phyloP scores from a whole-genome alignment of 1,284 basidiomycete species.

The Sutorius eximius region DNA sequence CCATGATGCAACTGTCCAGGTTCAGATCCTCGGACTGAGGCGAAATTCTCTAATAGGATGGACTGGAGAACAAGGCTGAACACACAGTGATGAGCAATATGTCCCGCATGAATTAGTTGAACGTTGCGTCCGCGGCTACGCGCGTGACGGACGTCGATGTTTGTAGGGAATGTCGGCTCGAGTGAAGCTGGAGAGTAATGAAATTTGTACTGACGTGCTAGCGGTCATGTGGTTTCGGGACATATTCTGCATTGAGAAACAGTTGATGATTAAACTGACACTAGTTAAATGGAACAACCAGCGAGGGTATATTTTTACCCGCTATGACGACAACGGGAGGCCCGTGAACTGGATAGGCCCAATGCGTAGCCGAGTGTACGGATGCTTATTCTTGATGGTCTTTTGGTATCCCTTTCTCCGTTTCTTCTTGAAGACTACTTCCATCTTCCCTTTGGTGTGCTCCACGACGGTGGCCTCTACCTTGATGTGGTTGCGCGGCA shows the following conservation, averaged over 20 bases:
- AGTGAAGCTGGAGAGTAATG: neutral
- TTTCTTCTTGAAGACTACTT: slow-evolving; percentile 93
- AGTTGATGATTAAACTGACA: slow-evolving; percentile 1
- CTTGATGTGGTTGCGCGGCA: slow-evolving; percentile 61
- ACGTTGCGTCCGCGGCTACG: neutral
- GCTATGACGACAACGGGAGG: slow-evolving; percentile 23
- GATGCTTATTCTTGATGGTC: slow-evolving; percentile 86
- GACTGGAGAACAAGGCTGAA: neutral
- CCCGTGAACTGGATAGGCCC: slow-evolving; percentile 57
- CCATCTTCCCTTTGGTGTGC: slow-evolving; percentile 93
- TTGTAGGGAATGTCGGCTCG: neutral
- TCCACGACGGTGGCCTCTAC: slow-evolving; percentile 91
- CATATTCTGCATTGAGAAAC: neutral
- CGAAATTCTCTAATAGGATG: neutral
- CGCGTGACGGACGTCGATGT: neutral
- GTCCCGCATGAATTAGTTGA: neutral
- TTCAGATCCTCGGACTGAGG: neutral
- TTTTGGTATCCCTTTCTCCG: slow-evolving; percentile 93
- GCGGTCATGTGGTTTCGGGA: neutral
- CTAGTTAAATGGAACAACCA: neutral
- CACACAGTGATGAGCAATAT: neutral
- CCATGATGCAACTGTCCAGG: neutral
- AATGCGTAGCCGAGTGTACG: slow-evolving; percentile 88
- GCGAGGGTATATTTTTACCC: neutral
- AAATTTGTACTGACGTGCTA: neutral